These are phyloP conservation scores for Pilasporangium apinafurcum DNA, from an alignment of 352 stramenopile genomes.

Conservation along the genomic window DNA sequence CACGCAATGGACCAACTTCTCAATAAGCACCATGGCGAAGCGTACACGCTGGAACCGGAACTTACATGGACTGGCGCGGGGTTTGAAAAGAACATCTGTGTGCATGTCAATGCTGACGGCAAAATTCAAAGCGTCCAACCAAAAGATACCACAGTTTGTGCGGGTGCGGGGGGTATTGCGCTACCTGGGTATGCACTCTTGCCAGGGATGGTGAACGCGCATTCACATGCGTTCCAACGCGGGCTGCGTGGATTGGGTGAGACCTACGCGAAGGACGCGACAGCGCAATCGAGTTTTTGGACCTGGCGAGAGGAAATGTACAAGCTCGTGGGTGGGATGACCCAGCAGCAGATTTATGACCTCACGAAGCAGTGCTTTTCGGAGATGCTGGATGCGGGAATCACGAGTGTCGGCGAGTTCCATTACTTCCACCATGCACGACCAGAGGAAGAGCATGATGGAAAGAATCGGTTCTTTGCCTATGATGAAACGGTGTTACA, in stretches of 20 bases:
- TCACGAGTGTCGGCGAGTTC: conserved; percentile 76
- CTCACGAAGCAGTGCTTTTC: conserved; percentile 71
- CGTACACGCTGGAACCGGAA: conserved; percentile 54
- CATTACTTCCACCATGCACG: conserved; percentile 74
- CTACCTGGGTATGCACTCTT: conserved; percentile 46
- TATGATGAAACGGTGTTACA: conserved; percentile 69
- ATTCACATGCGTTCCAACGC: conserved; percentile 77
- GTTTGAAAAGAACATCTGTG: conserved; percentile 46
- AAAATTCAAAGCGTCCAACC: conserved; percentile 29
- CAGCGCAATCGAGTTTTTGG: conserved; percentile 60
- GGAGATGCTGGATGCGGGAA: conserved; percentile 70
- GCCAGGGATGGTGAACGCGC: conserved; percentile 74
- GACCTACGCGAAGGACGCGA: conserved; percentile 45
- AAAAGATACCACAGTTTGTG: too few species aligned
- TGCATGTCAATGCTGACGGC: conserved; percentile 43
- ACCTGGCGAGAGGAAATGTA: conserved; percentile 84
- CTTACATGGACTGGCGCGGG: conserved; percentile 57
- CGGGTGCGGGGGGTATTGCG: conserved; percentile 5
- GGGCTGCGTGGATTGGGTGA: conserved; percentile 65
- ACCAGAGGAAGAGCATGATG: conserved; percentile 19
- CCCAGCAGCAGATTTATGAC: conserved; percentile 49
- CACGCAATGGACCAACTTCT: conserved; percentile 16
- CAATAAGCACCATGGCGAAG: conserved; percentile 5
- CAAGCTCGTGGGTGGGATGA: conserved; percentile 67
- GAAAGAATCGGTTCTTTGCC: conserved; percentile 29